phyloP scores from a whole-genome alignment of 495 filamentous ascomycete genomes.

The Lichina pygmaea region DNA sequence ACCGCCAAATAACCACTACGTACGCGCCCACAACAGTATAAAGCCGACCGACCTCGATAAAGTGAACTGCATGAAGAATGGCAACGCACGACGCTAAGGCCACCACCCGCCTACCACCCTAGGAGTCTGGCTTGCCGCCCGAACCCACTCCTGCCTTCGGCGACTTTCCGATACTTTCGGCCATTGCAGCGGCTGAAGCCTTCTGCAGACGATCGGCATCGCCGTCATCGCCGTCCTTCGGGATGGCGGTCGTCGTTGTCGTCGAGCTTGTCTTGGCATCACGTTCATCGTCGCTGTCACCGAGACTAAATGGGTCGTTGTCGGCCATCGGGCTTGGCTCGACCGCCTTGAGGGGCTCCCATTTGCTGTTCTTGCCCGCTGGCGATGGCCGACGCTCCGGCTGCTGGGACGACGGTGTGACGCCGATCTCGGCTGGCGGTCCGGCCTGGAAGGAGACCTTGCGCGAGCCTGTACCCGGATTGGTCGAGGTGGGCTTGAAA shows the following conservation, averaged over 20 bases:
- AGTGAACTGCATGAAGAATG: no score
- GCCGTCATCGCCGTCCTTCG: slow-evolving; percentile 32
- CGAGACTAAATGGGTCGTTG: slow-evolving; percentile 86
- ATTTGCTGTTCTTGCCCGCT: slow-evolving; percentile 55
- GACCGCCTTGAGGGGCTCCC: slow-evolving; percentile 75
- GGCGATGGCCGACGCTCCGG: slow-evolving; percentile 16
- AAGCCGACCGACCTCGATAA: no score
- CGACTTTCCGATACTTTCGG: slow-evolving; percentile 15
- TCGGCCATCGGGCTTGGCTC: slow-evolving; percentile 73
- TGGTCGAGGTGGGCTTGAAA: slow-evolving; percentile 43
- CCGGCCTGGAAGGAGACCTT: slow-evolving; percentile 60
- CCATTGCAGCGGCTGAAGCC: slow-evolving; percentile 26
- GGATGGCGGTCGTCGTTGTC: slow-evolving; percentile 69
- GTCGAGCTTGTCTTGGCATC: slow-evolving; percentile 44
- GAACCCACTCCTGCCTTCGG: not conserved
- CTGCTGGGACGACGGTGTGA: slow-evolving; percentile 11
- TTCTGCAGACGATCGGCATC: slow-evolving; percentile 45
- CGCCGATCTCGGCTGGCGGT: slow-evolving; percentile 13
- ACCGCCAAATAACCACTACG: no score
- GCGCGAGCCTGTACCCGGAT: slow-evolving; percentile 26
- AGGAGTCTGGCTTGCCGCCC: not conserved
- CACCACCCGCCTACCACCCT: not conserved
- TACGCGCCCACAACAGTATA: no score
- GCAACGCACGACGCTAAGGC: no score
- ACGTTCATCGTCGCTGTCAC: slow-evolving; percentile 85